Percentiles rank a stretch among this genome's conserved stretches.
phyloP scores from a whole-genome alignment of 176 grass and related monocot genomes.

The Eleusine indica region DNA sequence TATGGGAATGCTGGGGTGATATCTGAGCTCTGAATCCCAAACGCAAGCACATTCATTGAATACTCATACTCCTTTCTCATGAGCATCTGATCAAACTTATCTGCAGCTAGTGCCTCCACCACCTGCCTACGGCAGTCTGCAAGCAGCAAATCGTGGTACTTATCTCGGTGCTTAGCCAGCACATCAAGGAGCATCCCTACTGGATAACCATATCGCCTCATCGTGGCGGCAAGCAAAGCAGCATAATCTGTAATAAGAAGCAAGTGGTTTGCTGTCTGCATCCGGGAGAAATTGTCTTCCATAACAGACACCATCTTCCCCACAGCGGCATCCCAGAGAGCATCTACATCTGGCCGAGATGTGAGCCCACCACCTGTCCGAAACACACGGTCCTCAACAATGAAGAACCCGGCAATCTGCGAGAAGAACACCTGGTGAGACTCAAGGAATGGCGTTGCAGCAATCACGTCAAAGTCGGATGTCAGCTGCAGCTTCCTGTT shows the following conservation, averaged over 20 bases:
- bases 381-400: slow-evolving; percentile 90
- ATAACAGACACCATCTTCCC: slow-evolving; percentile 92
- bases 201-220: slow-evolving; percentile 88
- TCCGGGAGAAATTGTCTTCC: slow-evolving; percentile 93
- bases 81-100: slow-evolving; percentile 96
- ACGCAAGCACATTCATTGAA: slow-evolving; percentile 96
- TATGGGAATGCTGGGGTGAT: slow-evolving; percentile 95
- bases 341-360: slow-evolving; percentile 76
- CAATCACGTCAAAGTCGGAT: slow-evolving; percentile 95
- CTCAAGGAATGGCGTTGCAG: slow-evolving; percentile 88
- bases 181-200: slow-evolving; percentile 90
- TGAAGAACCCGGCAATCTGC: slow-evolving; percentile 97
- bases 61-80: slow-evolving; percentile 99
- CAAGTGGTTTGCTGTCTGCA: slow-evolving; percentile 98
- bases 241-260: slow-evolving; percentile 97
- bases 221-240: slow-evolving; percentile 72
- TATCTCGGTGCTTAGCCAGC: slow-evolving; percentile 86
- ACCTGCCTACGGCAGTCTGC: slow-evolving; percentile 95
- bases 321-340: slow-evolving; percentile 86
- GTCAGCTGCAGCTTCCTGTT: slow-evolving; percentile 98
- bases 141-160: slow-evolving; percentile 94
- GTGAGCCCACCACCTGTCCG: slow-evolving; percentile 85
- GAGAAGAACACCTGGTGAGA: slow-evolving; percentile 98
- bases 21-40: slow-evolving; percentile 95
- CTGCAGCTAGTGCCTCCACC: slow-evolving; percentile 76